phyloP scores from a whole-genome alignment of 2,329 filamentous ascomycete genomes.

The Endoconidiophora laricicola region DNA sequence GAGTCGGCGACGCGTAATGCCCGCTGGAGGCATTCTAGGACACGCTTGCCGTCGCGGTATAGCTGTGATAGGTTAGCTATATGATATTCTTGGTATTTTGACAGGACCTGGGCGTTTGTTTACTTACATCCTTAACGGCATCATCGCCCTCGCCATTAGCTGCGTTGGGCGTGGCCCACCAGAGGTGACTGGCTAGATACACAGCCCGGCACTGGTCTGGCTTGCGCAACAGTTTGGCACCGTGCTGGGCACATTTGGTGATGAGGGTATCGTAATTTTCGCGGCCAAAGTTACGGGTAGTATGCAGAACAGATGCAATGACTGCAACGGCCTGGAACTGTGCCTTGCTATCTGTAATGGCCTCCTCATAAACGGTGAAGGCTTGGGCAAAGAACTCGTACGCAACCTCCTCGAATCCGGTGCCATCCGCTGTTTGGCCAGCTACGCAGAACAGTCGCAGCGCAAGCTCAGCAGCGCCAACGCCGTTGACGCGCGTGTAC shows the following conservation, averaged over 20 bases:
- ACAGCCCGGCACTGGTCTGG: constrained; percentile 95
- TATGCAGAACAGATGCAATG: constrained; percentile 75
- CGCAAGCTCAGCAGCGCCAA: constrained; percentile 70
- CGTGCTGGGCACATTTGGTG: constrained; percentile 91
- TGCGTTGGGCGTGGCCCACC: constrained; percentile 85
- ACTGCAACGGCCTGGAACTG: constrained; percentile 97
- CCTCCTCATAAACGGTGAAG: constrained; percentile 95
- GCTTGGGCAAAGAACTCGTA: constrained; percentile 98
- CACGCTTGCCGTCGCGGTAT: constrained; percentile 93
- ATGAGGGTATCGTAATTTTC: constrained; percentile 99
- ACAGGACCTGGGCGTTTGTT: neutral
- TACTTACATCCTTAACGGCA: constrained; percentile 44
- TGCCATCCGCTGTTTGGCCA: constrained; percentile 83
- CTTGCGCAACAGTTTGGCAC: constrained; percentile 92
- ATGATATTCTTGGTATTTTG: neutral
- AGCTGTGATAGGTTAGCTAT: constrained; percentile 37
- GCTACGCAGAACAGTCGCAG: constrained; percentile 81
- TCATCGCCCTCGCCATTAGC: constrained; percentile 66
- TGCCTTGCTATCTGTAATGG: constrained; percentile 84
- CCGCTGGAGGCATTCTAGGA: constrained; percentile 88
- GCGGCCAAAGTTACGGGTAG: constrained; percentile 77
- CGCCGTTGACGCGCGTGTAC: constrained; percentile 64
- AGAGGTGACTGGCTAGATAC: constrained; percentile 88
- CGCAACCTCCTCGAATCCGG: constrained; percentile 82
- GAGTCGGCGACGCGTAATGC: constrained; percentile 92